These are phyloP conservation scores for Dactylonectria estremocensis DNA, from an alignment of 2,329 filamentous ascomycete genomes.

Conservation along the genomic window DNA sequence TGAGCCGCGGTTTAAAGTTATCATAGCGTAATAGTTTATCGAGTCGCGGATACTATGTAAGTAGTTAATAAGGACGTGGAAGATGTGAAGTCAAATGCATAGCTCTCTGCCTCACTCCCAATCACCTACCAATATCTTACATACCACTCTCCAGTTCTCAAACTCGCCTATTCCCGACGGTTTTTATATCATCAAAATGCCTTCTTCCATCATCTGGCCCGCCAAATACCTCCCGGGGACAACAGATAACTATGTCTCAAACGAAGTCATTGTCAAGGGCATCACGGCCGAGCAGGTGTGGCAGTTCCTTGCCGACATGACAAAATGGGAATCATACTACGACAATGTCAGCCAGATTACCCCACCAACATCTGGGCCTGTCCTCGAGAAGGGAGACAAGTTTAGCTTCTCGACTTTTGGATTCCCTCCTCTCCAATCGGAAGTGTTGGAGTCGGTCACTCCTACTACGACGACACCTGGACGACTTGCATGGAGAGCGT, in stretches of 20 bases:
- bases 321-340: conserved; percentile 50
- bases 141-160: not conserved
- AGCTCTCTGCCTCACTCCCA: not conserved
- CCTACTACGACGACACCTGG: conserved; percentile 37
- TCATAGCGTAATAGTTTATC: not conserved
- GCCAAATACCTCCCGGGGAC: conserved; percentile 46
- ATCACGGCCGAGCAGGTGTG: conserved; percentile 47
- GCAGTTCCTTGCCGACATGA: conserved; percentile 44
- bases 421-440: conserved; percentile 43
- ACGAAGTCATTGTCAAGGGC: conserved; percentile 48
- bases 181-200: not conserved
- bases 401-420: conserved; percentile 51
- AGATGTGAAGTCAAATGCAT: not conserved
- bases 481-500: conserved; percentile 47
- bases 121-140: not conserved
- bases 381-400: conserved; percentile 43
- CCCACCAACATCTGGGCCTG: conserved; percentile 41
- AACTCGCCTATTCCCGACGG: not conserved
- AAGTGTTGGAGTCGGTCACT: conserved; percentile 44
- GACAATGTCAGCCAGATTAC: conserved; percentile 41
- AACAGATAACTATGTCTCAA: conserved; percentile 51
- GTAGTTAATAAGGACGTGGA: not conserved
- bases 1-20: not conserved
- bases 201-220: conserved; percentile 45
- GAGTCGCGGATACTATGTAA: not conserved